Base-by-base conservation (phyloP, 805 yeast species). In the Ascoidea rubescens region DNA sequence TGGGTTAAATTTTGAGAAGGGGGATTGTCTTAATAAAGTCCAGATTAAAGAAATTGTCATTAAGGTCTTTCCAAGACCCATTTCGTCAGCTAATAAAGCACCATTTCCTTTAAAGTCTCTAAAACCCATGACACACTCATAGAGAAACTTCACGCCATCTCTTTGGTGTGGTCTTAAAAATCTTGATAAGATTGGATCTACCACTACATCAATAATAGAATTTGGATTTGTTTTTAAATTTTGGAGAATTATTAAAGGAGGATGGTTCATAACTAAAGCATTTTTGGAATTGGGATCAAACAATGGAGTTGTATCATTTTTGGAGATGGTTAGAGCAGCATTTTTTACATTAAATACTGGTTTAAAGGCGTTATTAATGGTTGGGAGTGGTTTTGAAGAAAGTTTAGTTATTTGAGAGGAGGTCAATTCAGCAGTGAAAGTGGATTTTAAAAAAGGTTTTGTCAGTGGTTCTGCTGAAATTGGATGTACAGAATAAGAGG, bases 41-140 rank as follows among this genome's bases (percentile, higher is more conserved):
- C 96, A 88, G 4, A 91, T 73, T 46, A 88, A 64, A 0, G 95
- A 62, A 5, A 93, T 91, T 0, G 96, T 79, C 77, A 83, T 90
- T 46, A 93, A 66, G 0, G 98, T 90, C 60, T 86, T 86, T 1
- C 96, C 96, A 16, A 93, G 70, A 0, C 99, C 99, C 99, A 93
- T 93, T 59, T 91, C 98, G 65, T 93, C 99, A 0, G 99, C 99
- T 47, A 93, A 65, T 5, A 93, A 67, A 1, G 91, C 90, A 0
- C 99, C 98, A 47, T 67, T 58, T 0, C 78, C 77, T 1, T 70
- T 68, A 21, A 66, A 66, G 4, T 72, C 74, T 31, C 75, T 68
- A 50, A 75, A 67, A 0, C 95, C 95, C 82, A 84, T 78, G 1
- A 90, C 75, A 58, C 96, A 87, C 53, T 85, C 84, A 62, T 87